phyloP scores from a whole-genome alignment of 257 asterid genomes.

The Echites panduratus region DNA sequence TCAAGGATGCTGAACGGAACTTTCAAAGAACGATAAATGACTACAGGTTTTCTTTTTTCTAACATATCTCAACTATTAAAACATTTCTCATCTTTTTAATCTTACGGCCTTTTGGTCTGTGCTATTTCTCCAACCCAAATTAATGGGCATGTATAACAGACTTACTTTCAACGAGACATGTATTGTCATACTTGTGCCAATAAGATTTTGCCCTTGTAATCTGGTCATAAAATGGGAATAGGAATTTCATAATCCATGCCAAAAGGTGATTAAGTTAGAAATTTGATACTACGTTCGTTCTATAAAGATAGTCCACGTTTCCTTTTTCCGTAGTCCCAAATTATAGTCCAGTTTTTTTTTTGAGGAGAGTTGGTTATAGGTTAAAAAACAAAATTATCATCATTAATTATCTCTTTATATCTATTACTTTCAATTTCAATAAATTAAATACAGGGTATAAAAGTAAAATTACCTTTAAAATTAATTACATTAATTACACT shows the following conservation, averaged over 20 bases:
- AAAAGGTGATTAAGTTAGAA: not conserved
- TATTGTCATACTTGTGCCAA: not conserved
- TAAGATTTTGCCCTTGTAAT: not conserved
- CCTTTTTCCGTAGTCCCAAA: too few species aligned
- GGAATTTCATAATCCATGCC: not conserved
- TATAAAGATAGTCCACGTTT: too few species aligned
- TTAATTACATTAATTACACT: too few species aligned
- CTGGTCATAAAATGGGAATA: not conserved
- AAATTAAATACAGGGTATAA: too few species aligned
- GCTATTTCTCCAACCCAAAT: not conserved
- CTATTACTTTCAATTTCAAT: too few species aligned
- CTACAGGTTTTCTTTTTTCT: slow-evolving; percentile 48
- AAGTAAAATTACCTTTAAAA: too few species aligned
- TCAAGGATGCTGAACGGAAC: slow-evolving; percentile 78
- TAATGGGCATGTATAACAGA: not conserved
- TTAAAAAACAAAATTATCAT: too few species aligned
- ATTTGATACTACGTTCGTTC: too few species aligned
- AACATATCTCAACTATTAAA: slow-evolving; percentile 8
- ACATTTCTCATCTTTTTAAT: not conserved
- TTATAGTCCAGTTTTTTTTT: too few species aligned
- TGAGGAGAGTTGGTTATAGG: too few species aligned
- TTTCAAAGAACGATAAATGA: slow-evolving; percentile 67
- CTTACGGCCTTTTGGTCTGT: not conserved
- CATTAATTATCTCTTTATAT: too few species aligned
- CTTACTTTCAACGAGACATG: not conserved